Evolutionary conservation across 345 rosid species (phyloP), one percentile per base, ranked within the genome.

Genomic region (Ricinus communis): DNA sequence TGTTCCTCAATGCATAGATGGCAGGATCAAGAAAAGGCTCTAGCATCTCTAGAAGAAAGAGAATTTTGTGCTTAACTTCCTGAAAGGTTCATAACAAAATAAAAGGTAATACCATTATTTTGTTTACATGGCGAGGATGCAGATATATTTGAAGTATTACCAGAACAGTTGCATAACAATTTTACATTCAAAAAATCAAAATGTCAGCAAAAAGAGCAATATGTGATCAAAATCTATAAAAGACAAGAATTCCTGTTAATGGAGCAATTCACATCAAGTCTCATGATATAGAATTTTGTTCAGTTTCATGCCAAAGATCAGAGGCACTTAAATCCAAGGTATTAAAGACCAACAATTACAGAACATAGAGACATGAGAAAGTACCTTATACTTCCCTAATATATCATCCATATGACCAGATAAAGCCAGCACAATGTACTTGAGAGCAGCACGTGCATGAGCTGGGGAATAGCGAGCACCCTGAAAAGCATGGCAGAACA

Each of bases 321-420:
- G 55, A 57, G 68, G 55, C 45, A 70, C 25, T 15, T 28, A 45
- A 54, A 33, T 27, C 41, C 46, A 58, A 10, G 21, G 31, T 19
- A 30, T 22, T 41, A 38, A 10, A 65, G 33, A 4, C 52, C 60
- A 19, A 72, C 13, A 45, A 72, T 28, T 1, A 59, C 15, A 41
- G 6, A 75, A 5, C 46, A 31, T 14, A 27, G 64, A 66, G 50
- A 41, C 50, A 53, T 51, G 52, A 8, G 41, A 51, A 21, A 43
- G 24, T 72, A 91, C 97, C 97, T 91, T 91, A 74, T 87, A 91
- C 85, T 85, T 91, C 70, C 88, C 85, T 18, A 91, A 71, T 70
- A 86, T 79, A 74, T 86, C 91, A 83, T 91, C 97, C 91, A 88
- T 82, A 76, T 91, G 87, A 56, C 97, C 97, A 64, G 92, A 88